A percentile compares a stretch with the other conserved stretches of the same genome.
phyloP scores from a whole-genome alignment of 2,329 filamentous ascomycete genomes.

The Nothophoma quercina region DNA sequence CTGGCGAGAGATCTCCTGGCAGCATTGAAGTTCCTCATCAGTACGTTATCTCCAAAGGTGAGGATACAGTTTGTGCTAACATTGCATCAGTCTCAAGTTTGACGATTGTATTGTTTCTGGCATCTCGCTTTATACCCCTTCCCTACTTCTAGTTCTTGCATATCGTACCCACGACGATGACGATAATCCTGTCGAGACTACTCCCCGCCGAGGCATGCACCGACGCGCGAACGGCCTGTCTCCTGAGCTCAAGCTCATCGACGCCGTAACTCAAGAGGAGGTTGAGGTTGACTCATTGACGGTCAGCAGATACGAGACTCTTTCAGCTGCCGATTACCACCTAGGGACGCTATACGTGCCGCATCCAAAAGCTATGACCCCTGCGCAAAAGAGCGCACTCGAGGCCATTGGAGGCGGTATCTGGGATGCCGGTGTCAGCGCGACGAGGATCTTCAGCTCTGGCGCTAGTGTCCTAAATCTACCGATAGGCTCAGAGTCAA shows the following conservation, averaged over 20 bases:
- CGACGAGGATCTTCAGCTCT: slow-evolving; percentile 85
- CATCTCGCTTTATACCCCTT: slow-evolving; percentile 94
- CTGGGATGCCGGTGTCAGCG: slow-evolving; percentile 90
- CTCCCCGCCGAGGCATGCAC: slow-evolving; percentile 70
- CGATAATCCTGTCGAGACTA: slow-evolving; percentile 65
- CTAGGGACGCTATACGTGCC: slow-evolving; percentile 81
- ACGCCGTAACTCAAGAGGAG: slow-evolving; percentile 82
- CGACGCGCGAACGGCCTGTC: slow-evolving; percentile 80
- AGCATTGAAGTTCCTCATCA: slow-evolving; percentile 91
- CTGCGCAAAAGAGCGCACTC: slow-evolving; percentile 75
- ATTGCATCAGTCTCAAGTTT: slow-evolving; percentile 72
- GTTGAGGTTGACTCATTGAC: slow-evolving; percentile 86
- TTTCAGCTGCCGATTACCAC: slow-evolving; percentile 92
- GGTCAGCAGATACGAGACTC: slow-evolving; percentile 83
- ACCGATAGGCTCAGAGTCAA: slow-evolving; percentile 50
- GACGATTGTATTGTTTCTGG: slow-evolving; percentile 97
- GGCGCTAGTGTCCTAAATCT: slow-evolving; percentile 73
- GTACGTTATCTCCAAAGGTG: slow-evolving; percentile 61
- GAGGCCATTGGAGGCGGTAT: slow-evolving; percentile 80
- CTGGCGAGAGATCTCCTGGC: slow-evolving; percentile 75
- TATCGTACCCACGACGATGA: slow-evolving; percentile 80
- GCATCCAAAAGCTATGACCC: slow-evolving; percentile 66
- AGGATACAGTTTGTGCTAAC: slow-evolving; percentile 28
- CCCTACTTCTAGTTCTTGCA: slow-evolving; percentile 87
- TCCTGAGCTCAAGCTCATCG: slow-evolving; percentile 89